phyloP scores from a whole-genome alignment of 2,329 filamentous ascomycete genomes.

The Rosellinia necatrix region DNA sequence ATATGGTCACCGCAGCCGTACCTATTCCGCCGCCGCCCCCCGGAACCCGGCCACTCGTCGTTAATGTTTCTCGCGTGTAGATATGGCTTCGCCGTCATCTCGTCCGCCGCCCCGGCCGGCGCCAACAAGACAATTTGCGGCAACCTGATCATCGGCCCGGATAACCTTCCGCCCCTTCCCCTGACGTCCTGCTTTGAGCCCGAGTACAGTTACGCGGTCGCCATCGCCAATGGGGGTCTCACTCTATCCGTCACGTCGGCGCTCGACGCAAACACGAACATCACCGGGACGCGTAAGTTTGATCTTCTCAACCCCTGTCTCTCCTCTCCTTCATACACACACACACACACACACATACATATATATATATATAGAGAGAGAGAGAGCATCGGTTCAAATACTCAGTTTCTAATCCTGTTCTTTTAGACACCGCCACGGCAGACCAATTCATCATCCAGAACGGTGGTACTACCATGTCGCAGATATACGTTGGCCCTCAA shows the following conservation, averaged over 20 bases:
- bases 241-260: slow-evolving; percentile 21
- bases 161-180: slow-evolving; percentile 17
- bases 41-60: no score
- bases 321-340: no score
- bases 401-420: neutral
- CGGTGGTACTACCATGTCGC: slow-evolving; percentile 7
- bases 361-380: no score
- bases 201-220: slow-evolving; percentile 10
- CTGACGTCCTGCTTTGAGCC: slow-evolving; percentile 16
- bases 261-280: slow-evolving; percentile 16
- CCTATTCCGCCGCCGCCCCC: no score
- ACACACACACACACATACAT: no score
- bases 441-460: slow-evolving; percentile 12
- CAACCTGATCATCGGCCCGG: slow-evolving; percentile 18
- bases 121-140: slow-evolving; percentile 19
- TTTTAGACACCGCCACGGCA: slow-evolving; percentile 13
- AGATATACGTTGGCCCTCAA: slow-evolving; percentile 16
- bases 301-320: neutral
- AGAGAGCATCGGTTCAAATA: neutral
- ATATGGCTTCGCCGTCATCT: slow-evolving; percentile 21
- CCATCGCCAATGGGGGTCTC: slow-evolving; percentile 17
- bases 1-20: no score
- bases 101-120: slow-evolving; percentile 18
- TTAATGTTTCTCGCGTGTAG: slow-evolving; percentile 8
- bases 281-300: slow-evolving; percentile 24